A percentile compares a stretch with the other conserved stretches of the same genome.
These are phyloP conservation scores for Trametes punicea DNA, from an alignment of 768 basidiomycete genomes.

Conservation along the genomic window DNA sequence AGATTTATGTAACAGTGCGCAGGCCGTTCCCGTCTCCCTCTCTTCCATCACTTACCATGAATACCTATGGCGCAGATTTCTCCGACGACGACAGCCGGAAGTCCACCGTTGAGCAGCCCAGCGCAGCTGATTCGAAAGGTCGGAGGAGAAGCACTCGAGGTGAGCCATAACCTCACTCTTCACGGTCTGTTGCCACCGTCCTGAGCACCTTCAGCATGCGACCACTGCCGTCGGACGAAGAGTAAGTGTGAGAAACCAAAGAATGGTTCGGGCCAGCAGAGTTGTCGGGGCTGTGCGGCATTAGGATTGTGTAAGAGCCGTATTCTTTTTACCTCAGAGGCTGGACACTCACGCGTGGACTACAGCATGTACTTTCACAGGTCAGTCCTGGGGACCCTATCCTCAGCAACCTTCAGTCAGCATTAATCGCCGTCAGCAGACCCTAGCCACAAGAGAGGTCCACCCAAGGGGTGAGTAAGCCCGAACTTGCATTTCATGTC, in stretches of 20 bases:
- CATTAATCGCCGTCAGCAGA: constrained; percentile 11
- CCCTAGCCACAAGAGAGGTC: constrained; percentile 32
- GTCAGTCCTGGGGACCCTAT: constrained; percentile 4
- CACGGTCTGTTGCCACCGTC: background rate
- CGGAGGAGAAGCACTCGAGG: constrained; percentile 29
- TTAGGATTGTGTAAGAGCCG: constrained; percentile 26
- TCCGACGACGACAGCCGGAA: constrained; percentile 28
- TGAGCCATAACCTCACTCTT: background rate
- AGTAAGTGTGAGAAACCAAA: constrained; percentile 35
- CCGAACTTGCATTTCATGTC: background rate
- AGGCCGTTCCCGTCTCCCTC: constrained; percentile 2
- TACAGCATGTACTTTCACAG: constrained; percentile 29
- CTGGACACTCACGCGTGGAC: background rate
- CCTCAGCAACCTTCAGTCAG: background rate
- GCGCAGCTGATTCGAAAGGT: background rate
- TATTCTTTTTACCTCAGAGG: constrained; percentile 2
- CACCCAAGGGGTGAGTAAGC: constrained; percentile 31
- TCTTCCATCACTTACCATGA: constrained; percentile 20
- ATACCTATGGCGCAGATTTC: constrained; percentile 20
- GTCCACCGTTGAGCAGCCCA: constrained; percentile 11
- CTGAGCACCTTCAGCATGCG: constrained; percentile 30
- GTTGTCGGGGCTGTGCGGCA: constrained; percentile 32
- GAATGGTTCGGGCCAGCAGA: constrained; percentile 14
- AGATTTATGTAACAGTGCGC: constrained; percentile 13
- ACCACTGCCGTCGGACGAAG: constrained; percentile 37